Evolutionary conservation across 129 eudicot species (phyloP), one percentile per base, ranked within the genome.

Genomic region (Apium graveolens): DNA sequence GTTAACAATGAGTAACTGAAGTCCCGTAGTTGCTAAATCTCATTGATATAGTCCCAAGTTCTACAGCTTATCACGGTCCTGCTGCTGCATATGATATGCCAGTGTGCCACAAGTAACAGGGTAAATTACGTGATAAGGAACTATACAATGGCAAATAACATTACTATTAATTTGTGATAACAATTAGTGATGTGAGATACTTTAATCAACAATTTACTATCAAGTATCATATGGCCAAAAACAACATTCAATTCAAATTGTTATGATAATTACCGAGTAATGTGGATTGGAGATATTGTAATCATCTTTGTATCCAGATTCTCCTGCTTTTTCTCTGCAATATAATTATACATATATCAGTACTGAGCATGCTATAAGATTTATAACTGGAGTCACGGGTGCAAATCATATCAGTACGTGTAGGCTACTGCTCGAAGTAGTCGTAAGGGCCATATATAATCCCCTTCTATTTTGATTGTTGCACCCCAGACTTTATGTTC

Each of bases 361-460:
- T n/a, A n/a, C n/a, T 65, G 70, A 29, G 29, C 20, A 11, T 9
- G 5, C 9, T 11, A 65, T 27, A 31, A 6, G 21, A 65, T 20
- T 57, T 57, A 57, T 24, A 57, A 57, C 13, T 57, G 65, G 31
- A 24, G 4, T 7, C 65, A n/a, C 65, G 0, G 65, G 65, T 57
- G 31, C 65, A 57, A 13, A 5, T n/a, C 65, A 57, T 21, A n/a
- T 44, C 0, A 13, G 73, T n/a, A 95, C 98, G 97, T 95, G 89
- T 88, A 88, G 74, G n/a, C n/a, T n/a, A n/a, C n/a, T 94, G 91
- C 78, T 72, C 97, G 91, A 76, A 95, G 96, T 83, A 91, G 97
- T 86, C 91, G 90, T 78, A 95, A 90, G 31, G 97, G 98, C 97
- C 98, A 91, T 69, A 88, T 88, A 81, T 95, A 95, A 41, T 91